These are phyloP conservation scores for Schwanniomyces etchellsii DNA, from an alignment of 1,139 yeast species.

Conservation along the genomic window DNA sequence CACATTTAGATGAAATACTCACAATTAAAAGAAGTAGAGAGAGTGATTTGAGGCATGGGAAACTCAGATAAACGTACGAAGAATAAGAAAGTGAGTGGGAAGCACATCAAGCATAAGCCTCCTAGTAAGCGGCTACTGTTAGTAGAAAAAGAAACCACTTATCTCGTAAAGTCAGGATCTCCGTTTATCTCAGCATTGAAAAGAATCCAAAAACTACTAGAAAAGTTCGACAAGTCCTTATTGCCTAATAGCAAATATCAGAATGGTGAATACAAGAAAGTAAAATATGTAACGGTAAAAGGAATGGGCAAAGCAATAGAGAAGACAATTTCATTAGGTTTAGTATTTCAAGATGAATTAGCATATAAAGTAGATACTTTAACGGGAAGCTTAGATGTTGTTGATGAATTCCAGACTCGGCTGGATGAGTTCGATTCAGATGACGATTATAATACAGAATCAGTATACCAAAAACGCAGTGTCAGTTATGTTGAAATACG, in stretches of 20 bases:
- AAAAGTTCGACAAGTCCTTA: conserved; percentile 25
- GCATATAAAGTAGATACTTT: conserved; percentile 44
- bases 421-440: conserved; percentile 1
- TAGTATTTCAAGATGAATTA: conserved; percentile 43
- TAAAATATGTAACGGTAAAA: conserved; percentile 43
- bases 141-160: conserved; percentile 39
- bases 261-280: conserved; percentile 31
- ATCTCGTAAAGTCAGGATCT: conserved; percentile 52
- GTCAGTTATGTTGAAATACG: conserved; percentile 57
- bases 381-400: conserved; percentile 56
- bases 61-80: no score
- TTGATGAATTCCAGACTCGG: conserved; percentile 47
- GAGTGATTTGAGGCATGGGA: no score
- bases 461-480: conserved; percentile 41
- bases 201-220: conserved; percentile 44
- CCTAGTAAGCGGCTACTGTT: conserved; percentile 21
- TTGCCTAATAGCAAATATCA: conserved; percentile 30
- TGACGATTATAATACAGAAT: conserved; percentile 13
- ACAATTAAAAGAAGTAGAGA: no score
- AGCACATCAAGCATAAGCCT: conserved; percentile 45
- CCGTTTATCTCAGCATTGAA: conserved; percentile 63
- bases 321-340: conserved; percentile 47
- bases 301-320: conserved; percentile 69
- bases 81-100: conserved; percentile 16
- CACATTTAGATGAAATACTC: no score